Percentiles rank a stretch among this genome's conserved stretches.
phyloP scores from a whole-genome alignment of 2,329 filamentous ascomycete genomes.

The Verticillium zaregamsianum region DNA sequence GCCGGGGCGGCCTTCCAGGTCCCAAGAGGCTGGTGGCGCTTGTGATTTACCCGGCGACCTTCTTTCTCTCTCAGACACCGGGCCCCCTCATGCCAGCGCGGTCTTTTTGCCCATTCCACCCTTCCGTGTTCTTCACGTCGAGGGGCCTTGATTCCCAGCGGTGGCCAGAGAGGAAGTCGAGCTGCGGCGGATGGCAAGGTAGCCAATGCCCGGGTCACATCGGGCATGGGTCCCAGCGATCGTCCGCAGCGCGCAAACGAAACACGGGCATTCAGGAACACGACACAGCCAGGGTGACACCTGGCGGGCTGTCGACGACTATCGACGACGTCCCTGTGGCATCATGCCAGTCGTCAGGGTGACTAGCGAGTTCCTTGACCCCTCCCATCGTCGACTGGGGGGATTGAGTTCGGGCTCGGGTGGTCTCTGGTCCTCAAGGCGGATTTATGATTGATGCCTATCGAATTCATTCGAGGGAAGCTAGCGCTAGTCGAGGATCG shows the following conservation, averaged over 20 bases:
- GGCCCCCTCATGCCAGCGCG: neutral
- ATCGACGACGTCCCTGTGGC: neutral
- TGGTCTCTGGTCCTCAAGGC: too few species aligned
- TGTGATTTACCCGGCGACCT: neutral
- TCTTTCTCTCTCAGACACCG: neutral
- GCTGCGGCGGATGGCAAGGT: neutral
- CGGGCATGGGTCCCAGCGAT: neutral
- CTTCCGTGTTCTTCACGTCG: neutral
- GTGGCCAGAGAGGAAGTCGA: too few species aligned
- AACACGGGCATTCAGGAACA: neutral
- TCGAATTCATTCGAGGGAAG: neutral
- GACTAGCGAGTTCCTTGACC: neutral
- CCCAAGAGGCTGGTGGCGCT: neutral
- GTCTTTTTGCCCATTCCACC: neutral
- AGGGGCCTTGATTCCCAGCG: too few species aligned
- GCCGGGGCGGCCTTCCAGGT: neutral
- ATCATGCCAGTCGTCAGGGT: neutral
- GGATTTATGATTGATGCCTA: too few species aligned
- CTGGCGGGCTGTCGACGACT: neutral
- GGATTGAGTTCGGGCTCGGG: neutral
- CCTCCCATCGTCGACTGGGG: too few species aligned
- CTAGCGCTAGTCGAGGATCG: neutral
- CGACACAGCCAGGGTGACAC: neutral
- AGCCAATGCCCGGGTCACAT: neutral
- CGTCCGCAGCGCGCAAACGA: neutral